These are phyloP conservation scores for Croton setiger DNA, from an alignment of 441 rosid genomes.

Conservation along the genomic window DNA sequence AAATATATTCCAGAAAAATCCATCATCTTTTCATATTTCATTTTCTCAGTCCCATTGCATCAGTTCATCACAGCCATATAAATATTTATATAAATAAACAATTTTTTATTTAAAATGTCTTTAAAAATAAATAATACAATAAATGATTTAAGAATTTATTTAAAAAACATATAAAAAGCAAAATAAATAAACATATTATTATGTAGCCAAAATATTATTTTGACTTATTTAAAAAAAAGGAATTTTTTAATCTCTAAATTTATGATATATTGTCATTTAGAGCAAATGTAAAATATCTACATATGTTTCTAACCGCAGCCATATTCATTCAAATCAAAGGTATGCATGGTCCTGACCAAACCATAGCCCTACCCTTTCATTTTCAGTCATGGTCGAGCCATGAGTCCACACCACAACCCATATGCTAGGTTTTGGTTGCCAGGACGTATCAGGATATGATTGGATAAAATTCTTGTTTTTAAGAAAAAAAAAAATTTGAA, in stretches of 20 bases:
- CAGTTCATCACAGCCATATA: not conserved
- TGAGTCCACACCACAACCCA: slow-evolving; percentile 5
- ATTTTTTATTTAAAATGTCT: not conserved
- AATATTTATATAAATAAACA: not conserved
- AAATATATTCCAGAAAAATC: not conserved
- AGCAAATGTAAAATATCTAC: not conserved
- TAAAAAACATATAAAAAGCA: too few species aligned
- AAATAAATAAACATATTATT: too few species aligned
- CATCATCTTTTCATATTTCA: not conserved
- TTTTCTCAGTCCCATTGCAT: not conserved
- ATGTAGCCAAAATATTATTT: too few species aligned
- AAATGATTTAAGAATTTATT: too few species aligned
- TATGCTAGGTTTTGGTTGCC: slow-evolving; percentile 2
- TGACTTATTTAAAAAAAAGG: too few species aligned
- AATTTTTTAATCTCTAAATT: too few species aligned
- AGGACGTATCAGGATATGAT: slow-evolving; percentile 1
- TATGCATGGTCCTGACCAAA: slow-evolving; percentile 16
- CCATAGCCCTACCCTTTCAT: not conserved
- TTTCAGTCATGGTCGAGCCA: slow-evolving; percentile 13
- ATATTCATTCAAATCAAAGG: not conserved
- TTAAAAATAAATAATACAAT: not conserved
- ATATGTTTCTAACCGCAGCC: not conserved
- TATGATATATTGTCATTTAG: not conserved
- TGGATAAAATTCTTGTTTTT: not conserved
- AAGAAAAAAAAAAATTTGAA: not conserved